Conservation (phyloP, 1,139 yeast species). For the Waltiozyma sp. region DNA sequence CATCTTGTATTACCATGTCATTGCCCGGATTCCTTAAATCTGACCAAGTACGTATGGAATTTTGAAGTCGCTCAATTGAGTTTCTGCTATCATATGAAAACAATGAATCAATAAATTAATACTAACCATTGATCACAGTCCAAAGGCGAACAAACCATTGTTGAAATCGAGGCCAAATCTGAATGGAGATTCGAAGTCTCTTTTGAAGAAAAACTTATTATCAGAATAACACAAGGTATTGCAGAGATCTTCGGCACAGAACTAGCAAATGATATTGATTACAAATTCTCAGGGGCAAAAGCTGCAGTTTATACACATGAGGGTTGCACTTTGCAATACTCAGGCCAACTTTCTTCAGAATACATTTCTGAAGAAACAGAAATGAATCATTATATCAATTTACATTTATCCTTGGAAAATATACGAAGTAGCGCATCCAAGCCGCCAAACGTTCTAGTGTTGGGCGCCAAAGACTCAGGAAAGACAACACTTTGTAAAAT, state of each 20-base stretch:
- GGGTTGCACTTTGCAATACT: constrained; percentile 41
- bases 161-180: constrained; percentile 32
- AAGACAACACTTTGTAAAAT: constrained; percentile 68
- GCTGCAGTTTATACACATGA: constrained; percentile 50
- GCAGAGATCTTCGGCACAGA: constrained; percentile 94
- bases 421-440: constrained; percentile 30
- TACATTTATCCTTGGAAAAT: constrained; percentile 70
- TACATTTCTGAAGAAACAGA: constrained; percentile 64
- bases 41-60: too few species aligned
- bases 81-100: too few species aligned
- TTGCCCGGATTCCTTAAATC: too few species aligned
- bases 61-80: neutral
- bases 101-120: neutral
- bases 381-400: constrained; percentile 50
- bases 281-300: constrained; percentile 48
- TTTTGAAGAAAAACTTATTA: constrained; percentile 40
- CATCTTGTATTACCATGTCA: too few species aligned
- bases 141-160: neutral
- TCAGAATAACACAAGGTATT: constrained; percentile 53
- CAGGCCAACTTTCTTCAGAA: constrained; percentile 36
- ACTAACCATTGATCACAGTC: neutral
- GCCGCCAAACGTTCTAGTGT: constrained; percentile 62
- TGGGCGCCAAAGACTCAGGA: constrained; percentile 70
- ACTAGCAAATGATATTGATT: constrained; percentile 59
- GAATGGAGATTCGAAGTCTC: constrained; percentile 87